phyloP scores from a whole-genome alignment of 2,329 filamentous ascomycete species.

The Colletotrichum shisoi region DNA sequence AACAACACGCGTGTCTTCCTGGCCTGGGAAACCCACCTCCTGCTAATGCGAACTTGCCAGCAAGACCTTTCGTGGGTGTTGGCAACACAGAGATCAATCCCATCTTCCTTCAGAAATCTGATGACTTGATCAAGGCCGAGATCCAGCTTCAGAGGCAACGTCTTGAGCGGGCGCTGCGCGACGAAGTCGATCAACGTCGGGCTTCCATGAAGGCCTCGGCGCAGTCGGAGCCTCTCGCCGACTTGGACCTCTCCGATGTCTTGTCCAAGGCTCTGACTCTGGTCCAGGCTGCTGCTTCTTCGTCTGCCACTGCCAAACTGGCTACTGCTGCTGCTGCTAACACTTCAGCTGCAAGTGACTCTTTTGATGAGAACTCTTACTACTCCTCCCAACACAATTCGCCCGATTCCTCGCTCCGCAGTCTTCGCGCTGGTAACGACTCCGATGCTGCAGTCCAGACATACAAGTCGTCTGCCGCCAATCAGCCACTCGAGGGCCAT shows the following conservation, averaged over 20 bases:
- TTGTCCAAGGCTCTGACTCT: slow-evolving; percentile 74
- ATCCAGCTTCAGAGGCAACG: slow-evolving; percentile 80
- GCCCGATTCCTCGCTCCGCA: slow-evolving; percentile 59
- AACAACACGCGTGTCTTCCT: slow-evolving; percentile 46
- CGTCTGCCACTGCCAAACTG: slow-evolving; percentile 63
- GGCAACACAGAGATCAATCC: slow-evolving; percentile 77
- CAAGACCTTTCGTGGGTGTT: slow-evolving; percentile 53
- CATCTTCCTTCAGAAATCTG: slow-evolving; percentile 84
- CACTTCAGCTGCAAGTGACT: slow-evolving; percentile 73
- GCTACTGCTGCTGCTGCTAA: slow-evolving; percentile 53
- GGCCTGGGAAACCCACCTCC: slow-evolving; percentile 41
- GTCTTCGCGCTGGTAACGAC: slow-evolving; percentile 58
- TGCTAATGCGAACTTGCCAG: slow-evolving; percentile 49
- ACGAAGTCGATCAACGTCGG: slow-evolving; percentile 74
- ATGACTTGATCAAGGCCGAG: slow-evolving; percentile 83
- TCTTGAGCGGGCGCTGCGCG: slow-evolving; percentile 78
- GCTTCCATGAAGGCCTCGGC: slow-evolving; percentile 53
- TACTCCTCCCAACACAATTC: slow-evolving; percentile 95
- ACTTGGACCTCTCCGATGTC: slow-evolving; percentile 76
- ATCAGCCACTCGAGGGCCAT: slow-evolving; percentile 22
- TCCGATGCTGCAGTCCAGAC: slow-evolving; percentile 48
- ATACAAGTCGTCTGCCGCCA: slow-evolving; percentile 37
- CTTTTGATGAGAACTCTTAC: slow-evolving; percentile 91
- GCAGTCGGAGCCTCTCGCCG: slow-evolving; percentile 63
- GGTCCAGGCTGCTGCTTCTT: slow-evolving; percentile 71